Evolutionary conservation across 1,284 basidiomycete species (phyloP).

Genomic region (Stygiomarasmius scandens): DNA sequence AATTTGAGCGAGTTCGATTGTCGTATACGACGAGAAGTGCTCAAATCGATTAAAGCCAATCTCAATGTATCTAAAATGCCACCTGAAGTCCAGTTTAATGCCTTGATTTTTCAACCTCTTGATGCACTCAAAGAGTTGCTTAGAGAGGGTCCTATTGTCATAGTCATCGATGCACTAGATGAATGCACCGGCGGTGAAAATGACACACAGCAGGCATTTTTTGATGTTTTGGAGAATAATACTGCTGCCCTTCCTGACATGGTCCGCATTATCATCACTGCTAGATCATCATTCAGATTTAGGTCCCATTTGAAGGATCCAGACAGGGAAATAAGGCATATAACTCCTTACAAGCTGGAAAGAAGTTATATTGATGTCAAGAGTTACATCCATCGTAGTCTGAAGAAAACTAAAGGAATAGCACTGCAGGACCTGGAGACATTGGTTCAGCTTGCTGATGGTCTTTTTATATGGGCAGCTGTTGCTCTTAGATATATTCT

Average conservation of each 20-base stretch:
- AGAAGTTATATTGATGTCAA: background rate
- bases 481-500: constrained; percentile 12
- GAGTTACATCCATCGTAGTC: constrained; percentile 1
- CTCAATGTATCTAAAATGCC: background rate
- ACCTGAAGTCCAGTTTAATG: background rate
- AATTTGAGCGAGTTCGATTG: constrained; percentile 19
- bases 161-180: constrained; percentile 27
- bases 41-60: background rate
- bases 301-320: too few species aligned
- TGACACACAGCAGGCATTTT: background rate
- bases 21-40: background rate
- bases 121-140: background rate
- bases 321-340: background rate
- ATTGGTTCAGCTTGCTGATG: constrained; percentile 9
- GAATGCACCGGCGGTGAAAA: constrained; percentile 19
- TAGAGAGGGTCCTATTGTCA: constrained; percentile 9
- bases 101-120: background rate
- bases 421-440: background rate
- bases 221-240: background rate
- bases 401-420: constrained; percentile 5
- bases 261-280: constrained; percentile 1
- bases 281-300: background rate
- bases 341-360: background rate
- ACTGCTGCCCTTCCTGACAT: background rate
- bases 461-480: constrained; percentile 20